phyloP scores from a whole-genome alignment of 345 rosid species.

The Gynandropsis gynandra region DNA sequence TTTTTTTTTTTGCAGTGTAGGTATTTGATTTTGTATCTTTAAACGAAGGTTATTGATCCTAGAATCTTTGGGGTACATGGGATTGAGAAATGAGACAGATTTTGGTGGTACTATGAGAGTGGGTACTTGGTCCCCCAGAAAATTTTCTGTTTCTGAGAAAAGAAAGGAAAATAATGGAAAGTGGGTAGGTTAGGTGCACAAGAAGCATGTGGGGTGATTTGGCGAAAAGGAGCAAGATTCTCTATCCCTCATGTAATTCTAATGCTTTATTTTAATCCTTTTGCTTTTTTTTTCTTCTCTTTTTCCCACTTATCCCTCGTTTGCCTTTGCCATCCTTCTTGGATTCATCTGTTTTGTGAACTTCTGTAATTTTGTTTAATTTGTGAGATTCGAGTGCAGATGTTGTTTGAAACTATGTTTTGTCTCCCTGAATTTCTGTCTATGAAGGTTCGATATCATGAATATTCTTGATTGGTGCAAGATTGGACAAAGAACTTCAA shows the following conservation, averaged over 20 bases:
- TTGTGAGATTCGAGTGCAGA: no score
- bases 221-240: constrained; percentile 13
- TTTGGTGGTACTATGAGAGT: constrained; percentile 4
- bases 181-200: constrained; percentile 33
- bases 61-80: constrained; percentile 5
- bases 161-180: constrained; percentile 23
- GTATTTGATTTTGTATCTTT: constrained; percentile 10
- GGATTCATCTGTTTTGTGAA: background rate
- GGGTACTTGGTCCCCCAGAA: constrained; percentile 6
- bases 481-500: no score
- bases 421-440: no score
- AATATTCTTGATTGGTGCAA: no score
- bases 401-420: no score
- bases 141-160: constrained; percentile 14
- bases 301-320: background rate
- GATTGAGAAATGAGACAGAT: constrained; percentile 17
- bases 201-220: constrained; percentile 34
- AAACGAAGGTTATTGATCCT: constrained; percentile 8
- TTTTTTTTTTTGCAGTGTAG: background rate
- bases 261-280: constrained; percentile 10
- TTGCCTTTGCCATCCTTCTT: background rate
- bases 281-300: background rate
- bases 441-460: no score
- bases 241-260: constrained; percentile 26
- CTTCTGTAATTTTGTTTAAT: no score